Evolutionary conservation across 2,329 filamentous ascomycete genomes (phyloP).

Genomic region (Periconia macrospinosa): DNA sequence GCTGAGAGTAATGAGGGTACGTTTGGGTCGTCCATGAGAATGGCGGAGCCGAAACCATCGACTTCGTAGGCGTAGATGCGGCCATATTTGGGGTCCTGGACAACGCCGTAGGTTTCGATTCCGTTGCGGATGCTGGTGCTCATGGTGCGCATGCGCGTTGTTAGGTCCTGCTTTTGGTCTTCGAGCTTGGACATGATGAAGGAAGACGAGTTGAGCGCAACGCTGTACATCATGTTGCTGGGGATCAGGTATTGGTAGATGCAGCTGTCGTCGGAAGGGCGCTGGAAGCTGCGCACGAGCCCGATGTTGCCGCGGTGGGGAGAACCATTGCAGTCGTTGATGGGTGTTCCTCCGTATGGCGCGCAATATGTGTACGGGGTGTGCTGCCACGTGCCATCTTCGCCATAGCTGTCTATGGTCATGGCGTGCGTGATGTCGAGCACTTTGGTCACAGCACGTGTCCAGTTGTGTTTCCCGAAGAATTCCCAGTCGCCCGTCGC

Average conservation of each 20-base stretch:
- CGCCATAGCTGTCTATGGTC: constrained; percentile 51
- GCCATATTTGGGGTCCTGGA: constrained; percentile 37
- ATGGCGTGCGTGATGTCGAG: constrained; percentile 49
- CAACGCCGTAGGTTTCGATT: constrained; percentile 48
- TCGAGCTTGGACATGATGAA: constrained; percentile 55
- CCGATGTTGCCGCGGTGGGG: constrained; percentile 52
- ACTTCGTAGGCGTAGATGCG: constrained; percentile 53
- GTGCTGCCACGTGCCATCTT: constrained; percentile 46
- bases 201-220: constrained; percentile 59
- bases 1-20: constrained; percentile 67
- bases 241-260: constrained; percentile 55
- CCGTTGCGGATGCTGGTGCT: constrained; percentile 47
- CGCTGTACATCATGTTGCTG: constrained; percentile 71
- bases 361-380: constrained; percentile 52
- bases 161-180: constrained; percentile 47
- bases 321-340: constrained; percentile 57
- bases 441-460: constrained; percentile 46
- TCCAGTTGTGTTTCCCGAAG: constrained; percentile 52
- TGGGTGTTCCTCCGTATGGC: constrained; percentile 48
- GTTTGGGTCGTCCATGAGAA: constrained; percentile 73
- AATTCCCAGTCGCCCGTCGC: constrained; percentile 50
- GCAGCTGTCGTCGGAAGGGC: constrained; percentile 53
- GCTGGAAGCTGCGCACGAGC: constrained; percentile 52
- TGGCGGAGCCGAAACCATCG: constrained; percentile 51
- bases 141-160: constrained; percentile 59